phyloP scores from a whole-genome alignment of 2,329 filamentous ascomycete genomes.

The Aspergillus texensis region DNA sequence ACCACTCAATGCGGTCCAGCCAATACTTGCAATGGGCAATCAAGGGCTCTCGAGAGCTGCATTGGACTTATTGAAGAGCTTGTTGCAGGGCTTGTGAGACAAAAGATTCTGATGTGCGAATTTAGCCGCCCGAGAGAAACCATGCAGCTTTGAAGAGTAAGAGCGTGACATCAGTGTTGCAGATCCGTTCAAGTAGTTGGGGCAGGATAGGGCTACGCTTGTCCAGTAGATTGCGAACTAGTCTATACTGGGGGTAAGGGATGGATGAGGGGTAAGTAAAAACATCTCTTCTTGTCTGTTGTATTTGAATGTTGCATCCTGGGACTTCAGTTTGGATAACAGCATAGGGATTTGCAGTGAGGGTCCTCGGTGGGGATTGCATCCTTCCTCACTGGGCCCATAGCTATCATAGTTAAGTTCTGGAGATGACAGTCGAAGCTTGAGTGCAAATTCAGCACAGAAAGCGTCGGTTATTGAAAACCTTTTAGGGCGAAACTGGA shows the following conservation, averaged over 20 bases:
- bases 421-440: not conserved
- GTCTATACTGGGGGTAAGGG: not conserved
- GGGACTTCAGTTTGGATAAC: not conserved
- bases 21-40: no score
- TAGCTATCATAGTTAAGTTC: not conserved
- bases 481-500: no score
- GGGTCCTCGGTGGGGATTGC: not conserved
- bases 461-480: not conserved
- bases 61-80: not conserved
- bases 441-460: not conserved
- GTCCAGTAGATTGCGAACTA: not conserved
- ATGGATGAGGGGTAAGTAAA: no score
- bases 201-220: not conserved
- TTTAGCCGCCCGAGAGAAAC: not conserved
- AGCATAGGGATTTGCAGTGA: not conserved
- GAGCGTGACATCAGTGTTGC: not conserved
- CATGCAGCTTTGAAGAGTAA: not conserved
- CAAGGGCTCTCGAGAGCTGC: not conserved
- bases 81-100: not conserved
- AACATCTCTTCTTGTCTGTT: not conserved
- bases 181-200: not conserved
- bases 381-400: not conserved
- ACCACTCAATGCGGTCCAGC: no score
- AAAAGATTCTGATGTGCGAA: not conserved
- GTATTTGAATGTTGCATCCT: not conserved